Base-by-base conservation (phyloP, 1,284 basidiomycete species). In the Trichosporon faecale region DNA sequence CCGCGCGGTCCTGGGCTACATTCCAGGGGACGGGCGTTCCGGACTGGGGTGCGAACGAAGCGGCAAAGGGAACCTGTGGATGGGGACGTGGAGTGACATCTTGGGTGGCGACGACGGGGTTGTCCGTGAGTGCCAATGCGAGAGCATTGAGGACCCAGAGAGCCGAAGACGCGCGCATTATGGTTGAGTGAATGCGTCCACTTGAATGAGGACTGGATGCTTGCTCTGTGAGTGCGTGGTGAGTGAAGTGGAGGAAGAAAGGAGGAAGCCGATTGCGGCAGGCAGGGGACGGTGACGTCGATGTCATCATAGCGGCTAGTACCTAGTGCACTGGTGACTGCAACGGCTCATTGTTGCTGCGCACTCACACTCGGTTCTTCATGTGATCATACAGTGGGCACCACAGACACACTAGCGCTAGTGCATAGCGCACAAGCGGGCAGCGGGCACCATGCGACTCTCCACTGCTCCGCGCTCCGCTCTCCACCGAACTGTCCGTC, bases 1-100 rank as follows among this genome's bases (percentile, higher is more conserved):
- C 75, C 0, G 85, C 85, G 27, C 79, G 75, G 12, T 75, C 71
- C 70, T 80, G 81, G 7, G 84, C 84, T 4, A 72, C 61, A 0
- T 66, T 49, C 80, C 81, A 82, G 14, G 64, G 37, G 23, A 44
- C 63, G 5, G 25, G 25, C 6, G 23, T 8, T 9, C 23, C 35
- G 35, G 14, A 3, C 14, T 25, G 33, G 14, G 33, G 21, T 6
- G 63, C 23, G 11, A 5, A 16, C 4, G 11, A 14, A 7, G 57
- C 16, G 29, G 29, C 29, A 29, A 61, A 61, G 16, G 57, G 57
- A n/a, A 6, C 27, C 16, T 61, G 57, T 16, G 29, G 16, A 9
- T 61, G 29, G 29, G 6, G 57, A 21, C 29, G 16, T 8, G 27
- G 57, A 21, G 14, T 31, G 16, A 31, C 57, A 61, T 61, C 57